Evolutionary conservation across 2,329 filamentous ascomycete species (phyloP), one percentile per base, ranked within the genome.

Genomic region (Penicillium sp.): DNA sequence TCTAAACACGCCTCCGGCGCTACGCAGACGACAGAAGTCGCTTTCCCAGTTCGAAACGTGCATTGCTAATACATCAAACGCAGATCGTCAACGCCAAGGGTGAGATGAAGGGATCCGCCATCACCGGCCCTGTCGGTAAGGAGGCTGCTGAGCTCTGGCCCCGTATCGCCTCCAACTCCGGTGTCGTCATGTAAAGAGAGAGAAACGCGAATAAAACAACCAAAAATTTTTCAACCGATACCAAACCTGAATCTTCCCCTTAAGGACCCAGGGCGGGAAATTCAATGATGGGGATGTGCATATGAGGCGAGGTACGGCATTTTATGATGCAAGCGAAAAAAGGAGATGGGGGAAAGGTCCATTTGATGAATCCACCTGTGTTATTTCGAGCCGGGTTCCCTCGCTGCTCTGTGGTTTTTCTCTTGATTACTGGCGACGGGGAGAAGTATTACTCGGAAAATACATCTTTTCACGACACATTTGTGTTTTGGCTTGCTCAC

Each of bases 41-140:
- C 13, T 25, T 12, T 12, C 14, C n/a, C 32, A 9, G 5, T 22
- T 22, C 18, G 18, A 3, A 2, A 31, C 28, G 7, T 27, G 15
- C 16, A 28, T 32, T 25, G 33, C 32, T 25, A 35, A 36, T 30
- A 10, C 11, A 8, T 3, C n/a, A 12, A 31, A 20, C 36, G 38
- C 65, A 92, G 85, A 98, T 98, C 67, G 92, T 98, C 79, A 98
- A 98, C 80, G 88, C 90, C 74, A 98, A 98, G 85, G 92, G 92
- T 76, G 92, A 98, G 79, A 98, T 98, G 92, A 98, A 98, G 85
- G 92, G 92, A 69, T 95, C 88, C 55, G 92, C 92, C 71, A 98
- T 98, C 71, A 98, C 92, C 62, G 92, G 92, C 61, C 92, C 92
- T 62, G 90, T 98, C 68, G 92, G 90, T 73, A 98, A 98, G 84